phyloP scores from a whole-genome alignment of 2,329 filamentous ascomycete genomes.

The Alternaria triticimaculans region DNA sequence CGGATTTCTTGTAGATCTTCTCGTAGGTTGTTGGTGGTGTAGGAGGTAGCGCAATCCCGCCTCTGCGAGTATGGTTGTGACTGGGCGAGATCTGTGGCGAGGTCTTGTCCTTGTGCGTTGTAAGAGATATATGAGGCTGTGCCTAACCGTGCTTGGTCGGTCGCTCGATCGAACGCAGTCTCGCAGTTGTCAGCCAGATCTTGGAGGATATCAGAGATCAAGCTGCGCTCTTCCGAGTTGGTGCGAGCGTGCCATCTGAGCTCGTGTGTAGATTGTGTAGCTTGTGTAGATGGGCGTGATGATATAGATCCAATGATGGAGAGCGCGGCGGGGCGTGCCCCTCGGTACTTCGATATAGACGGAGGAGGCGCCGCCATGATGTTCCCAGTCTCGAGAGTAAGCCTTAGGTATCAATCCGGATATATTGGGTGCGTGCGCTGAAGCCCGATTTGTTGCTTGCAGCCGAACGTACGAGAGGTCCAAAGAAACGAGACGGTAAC shows the following conservation, averaged over 20 bases:
- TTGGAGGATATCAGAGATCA: constrained; percentile 24
- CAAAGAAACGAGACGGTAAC: background rate
- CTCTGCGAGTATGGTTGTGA: background rate
- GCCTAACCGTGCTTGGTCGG: constrained; percentile 7
- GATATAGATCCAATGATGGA: constrained; percentile 3
- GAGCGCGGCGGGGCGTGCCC: background rate
- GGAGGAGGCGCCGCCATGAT: constrained; percentile 7
- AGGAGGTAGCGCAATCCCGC: constrained; percentile 8
- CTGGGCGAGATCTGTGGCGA: constrained; percentile 10
- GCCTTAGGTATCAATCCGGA: constrained; percentile 4
- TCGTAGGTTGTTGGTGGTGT: constrained; percentile 9
- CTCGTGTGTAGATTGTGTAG: background rate
- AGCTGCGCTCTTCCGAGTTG: constrained; percentile 9
- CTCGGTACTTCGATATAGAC: constrained; percentile 4
- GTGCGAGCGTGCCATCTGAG: background rate
- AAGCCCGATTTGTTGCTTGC: constrained; percentile 10
- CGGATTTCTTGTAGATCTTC: constrained; percentile 14
- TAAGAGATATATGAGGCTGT: constrained; percentile 12
- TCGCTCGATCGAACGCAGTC: constrained; percentile 17
- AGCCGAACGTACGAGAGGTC: constrained; percentile 4
- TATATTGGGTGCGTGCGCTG: constrained; percentile 5
- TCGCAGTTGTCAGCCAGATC: constrained; percentile 25
- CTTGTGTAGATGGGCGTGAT: background rate
- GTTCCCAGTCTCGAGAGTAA: constrained; percentile 3
- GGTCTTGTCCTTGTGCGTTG: constrained; percentile 1